These are phyloP conservation scores for Aspergillus aculeatinus DNA, from an alignment of 2,329 filamentous ascomycete genomes.

Conservation along the genomic window DNA sequence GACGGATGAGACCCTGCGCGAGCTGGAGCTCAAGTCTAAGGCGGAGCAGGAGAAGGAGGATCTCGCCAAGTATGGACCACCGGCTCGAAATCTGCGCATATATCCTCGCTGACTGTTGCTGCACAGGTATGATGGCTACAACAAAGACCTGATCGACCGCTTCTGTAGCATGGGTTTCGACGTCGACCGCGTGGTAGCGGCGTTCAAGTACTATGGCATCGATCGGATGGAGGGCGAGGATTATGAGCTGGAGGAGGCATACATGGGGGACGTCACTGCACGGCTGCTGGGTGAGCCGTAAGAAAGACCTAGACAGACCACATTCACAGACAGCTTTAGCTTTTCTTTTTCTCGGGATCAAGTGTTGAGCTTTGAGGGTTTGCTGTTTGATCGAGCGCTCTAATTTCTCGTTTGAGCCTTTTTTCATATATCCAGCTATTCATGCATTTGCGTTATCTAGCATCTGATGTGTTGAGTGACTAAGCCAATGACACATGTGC, in stretches of 20 bases:
- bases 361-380: not conserved
- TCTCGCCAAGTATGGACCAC: constrained; percentile 51
- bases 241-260: constrained; percentile 84
- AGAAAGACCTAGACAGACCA: constrained; percentile 13
- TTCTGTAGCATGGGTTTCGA: constrained; percentile 93
- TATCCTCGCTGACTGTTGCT: not conserved
- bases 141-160: constrained; percentile 74
- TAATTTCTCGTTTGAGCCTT: not conserved
- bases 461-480: not conserved
- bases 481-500: not conserved
- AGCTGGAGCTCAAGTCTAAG: constrained; percentile 55
- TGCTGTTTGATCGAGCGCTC: constrained; percentile 8
- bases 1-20: constrained; percentile 54
- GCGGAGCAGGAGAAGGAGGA: constrained; percentile 58
- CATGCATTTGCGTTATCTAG: not conserved
- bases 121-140: constrained; percentile 79
- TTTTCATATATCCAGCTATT: not conserved
- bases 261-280: constrained; percentile 86
- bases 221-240: constrained; percentile 74
- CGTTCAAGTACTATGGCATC: constrained; percentile 79
- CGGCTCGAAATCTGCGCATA: not conserved
- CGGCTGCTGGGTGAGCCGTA: constrained; percentile 76
- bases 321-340: too few relatives aligned
- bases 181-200: constrained; percentile 78
- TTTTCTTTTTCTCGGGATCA: too few relatives aligned